These are phyloP conservation scores for Eucalyptus regnans DNA, from an alignment of 345 rosid species.

Conservation along the genomic window DNA sequence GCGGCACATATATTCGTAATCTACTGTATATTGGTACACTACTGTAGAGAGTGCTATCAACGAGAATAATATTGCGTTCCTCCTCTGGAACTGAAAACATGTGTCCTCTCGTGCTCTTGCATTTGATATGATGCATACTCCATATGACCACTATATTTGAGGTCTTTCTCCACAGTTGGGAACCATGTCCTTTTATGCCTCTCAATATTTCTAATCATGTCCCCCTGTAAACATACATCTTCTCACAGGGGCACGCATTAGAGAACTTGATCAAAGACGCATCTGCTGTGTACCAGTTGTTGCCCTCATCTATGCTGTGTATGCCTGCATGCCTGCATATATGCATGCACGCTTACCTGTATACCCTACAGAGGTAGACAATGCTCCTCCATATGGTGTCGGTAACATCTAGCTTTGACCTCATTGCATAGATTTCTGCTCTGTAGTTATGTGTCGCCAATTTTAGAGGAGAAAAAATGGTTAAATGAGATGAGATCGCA, in stretches of 20 bases:
- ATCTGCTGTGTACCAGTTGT: neutral
- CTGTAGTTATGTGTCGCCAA: neutral
- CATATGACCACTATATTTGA: neutral
- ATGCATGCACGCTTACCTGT: neutral
- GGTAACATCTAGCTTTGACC: neutral
- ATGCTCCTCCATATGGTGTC: neutral
- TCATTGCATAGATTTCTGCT: neutral
- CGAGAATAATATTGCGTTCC: neutral
- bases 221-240: neutral
- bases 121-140: neutral
- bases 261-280: neutral
- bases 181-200: neutral
- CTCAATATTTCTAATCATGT: neutral
- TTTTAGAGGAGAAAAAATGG: neutral
- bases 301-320: neutral
- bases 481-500: neutral
- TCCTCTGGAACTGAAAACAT: neutral
- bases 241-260: neutral
- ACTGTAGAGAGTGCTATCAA: neutral
- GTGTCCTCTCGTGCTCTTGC: neutral
- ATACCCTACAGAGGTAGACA: neutral
- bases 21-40: neutral
- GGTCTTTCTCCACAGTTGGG: neutral
- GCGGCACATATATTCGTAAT: neutral
- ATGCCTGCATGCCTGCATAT: neutral